Conservation (phyloP, 148 eudicot species). For the Rhododendron henanense region DNA sequence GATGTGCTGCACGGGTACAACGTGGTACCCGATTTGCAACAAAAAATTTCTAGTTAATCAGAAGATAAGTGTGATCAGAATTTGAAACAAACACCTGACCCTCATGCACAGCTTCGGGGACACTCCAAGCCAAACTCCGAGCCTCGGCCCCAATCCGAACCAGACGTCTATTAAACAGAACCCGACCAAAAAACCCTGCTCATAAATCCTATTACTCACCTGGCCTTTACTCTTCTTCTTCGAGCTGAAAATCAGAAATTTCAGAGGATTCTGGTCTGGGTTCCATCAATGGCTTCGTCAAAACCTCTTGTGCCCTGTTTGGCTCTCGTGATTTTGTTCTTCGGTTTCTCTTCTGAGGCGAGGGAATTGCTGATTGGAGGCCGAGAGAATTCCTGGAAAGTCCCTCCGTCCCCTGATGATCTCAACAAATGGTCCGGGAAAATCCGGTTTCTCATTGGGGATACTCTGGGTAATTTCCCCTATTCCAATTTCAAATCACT, state of each 20-base stretch:
- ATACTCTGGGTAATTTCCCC: conserved; percentile 25
- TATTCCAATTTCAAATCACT: neutral
- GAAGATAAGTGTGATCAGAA: neutral
- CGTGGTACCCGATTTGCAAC: no score
- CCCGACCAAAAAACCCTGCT: neutral
- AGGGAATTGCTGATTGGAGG: conserved; percentile 24
- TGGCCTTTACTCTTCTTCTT: no score
- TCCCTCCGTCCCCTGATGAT: conserved; percentile 28
- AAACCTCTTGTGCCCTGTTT: conserved; percentile 7
- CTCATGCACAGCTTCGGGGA: conserved; percentile 6
- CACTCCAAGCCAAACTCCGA: neutral
- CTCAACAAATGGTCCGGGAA: conserved; percentile 28
- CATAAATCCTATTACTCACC: neutral
- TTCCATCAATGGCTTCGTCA: conserved; percentile 12
- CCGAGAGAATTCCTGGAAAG: conserved; percentile 19
- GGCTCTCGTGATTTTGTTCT: neutral
- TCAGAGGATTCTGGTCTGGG: neutral
- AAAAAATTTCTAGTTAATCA: neutral
- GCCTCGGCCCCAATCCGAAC: neutral
- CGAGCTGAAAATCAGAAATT: neutral
- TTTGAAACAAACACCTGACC: neutral
- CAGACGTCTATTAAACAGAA: conserved; percentile 2
- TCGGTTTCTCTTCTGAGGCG: conserved; percentile 16
- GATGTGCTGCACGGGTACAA: no score
- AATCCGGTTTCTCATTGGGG: conserved; percentile 25